These are phyloP conservation scores for Massarina eburnea DNA, from an alignment of 2,329 filamentous ascomycete genomes.

Conservation along the genomic window DNA sequence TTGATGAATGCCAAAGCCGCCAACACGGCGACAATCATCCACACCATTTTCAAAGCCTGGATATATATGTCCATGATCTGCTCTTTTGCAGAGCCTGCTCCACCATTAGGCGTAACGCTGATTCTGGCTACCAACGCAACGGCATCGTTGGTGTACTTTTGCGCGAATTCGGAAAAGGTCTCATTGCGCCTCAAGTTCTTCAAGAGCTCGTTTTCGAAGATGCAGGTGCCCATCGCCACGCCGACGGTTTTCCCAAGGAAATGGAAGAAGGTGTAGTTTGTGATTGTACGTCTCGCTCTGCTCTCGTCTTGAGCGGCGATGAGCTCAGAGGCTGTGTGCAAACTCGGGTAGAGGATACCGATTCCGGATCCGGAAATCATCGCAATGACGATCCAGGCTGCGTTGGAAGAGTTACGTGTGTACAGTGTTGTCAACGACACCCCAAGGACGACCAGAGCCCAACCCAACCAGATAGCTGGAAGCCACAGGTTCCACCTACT, in stretches of 20 bases:
- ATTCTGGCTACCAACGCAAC: conserved; percentile 27
- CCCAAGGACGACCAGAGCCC: conserved; percentile 43
- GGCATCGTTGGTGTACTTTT: conserved; percentile 23
- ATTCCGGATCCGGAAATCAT: conserved; percentile 45
- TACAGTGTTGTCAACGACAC: conserved; percentile 48
- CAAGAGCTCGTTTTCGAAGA: conserved; percentile 43
- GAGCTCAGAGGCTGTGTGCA: conserved; percentile 46
- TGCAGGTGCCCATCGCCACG: conserved; percentile 46
- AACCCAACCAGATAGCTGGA: conserved; percentile 29
- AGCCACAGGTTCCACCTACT: conserved; percentile 23
- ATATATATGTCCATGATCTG: conserved; percentile 28
- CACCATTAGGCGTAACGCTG: conserved; percentile 15
- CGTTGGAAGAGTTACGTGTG: conserved; percentile 39
- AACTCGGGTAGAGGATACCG: conserved; percentile 46
- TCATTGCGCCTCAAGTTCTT: conserved; percentile 20
- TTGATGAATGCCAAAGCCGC: conserved; percentile 22
- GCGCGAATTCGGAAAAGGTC: conserved; percentile 20
- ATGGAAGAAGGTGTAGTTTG: conserved; percentile 51
- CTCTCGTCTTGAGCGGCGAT: conserved; percentile 10
- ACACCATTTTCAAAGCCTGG: conserved; percentile 27
- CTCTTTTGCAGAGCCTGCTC: conserved; percentile 10
- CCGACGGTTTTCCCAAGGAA: conserved; percentile 54
- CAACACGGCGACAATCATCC: conserved; percentile 33
- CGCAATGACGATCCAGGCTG: conserved; percentile 48
- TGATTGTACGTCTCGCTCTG: conserved; percentile 33